Base-by-base conservation (phyloP, 345 rosid species). In the Luvunga scandens region DNA sequence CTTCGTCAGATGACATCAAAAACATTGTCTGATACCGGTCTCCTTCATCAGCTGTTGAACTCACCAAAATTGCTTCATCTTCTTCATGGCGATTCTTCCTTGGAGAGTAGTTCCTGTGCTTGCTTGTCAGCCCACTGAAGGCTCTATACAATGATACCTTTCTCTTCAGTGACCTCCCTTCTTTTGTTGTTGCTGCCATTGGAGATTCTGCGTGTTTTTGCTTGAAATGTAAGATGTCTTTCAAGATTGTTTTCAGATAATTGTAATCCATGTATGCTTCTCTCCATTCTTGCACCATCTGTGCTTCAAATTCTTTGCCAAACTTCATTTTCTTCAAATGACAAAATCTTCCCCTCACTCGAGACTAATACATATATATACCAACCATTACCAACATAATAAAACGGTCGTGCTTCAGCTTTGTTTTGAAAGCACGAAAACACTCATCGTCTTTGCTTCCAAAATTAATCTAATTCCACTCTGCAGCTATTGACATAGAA, bases 211-310 rank as follows among this genome's bases (percentile, higher is more conserved):
- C n/a, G 38, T 69, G 72, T 74, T 70, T 81, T n/a, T n/a, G 75
- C 66, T 34, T 83, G 76, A 55, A 75, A 59, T 57, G 79, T 50
- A 83, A 74, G 18, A 90, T 57, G 0, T 86, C 89, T 85, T 91
- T 91, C 74, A 93, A 78, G 14, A 88, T 34, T 9, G 77, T 30
- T 76, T 93, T 93, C 42, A 93, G 88, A 57, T 76, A 33, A 71
- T 82, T 92, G 87, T 94, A 94, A 69, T 94, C 91, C 95, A 94
- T 87, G 83, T 92, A 94, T 57, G 97, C 98, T 59, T 88, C 90
- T 59, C 85, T 85, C 98, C 98, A 94, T 88, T 94, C 98, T 25
- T 81, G 95, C 79, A 92, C 93, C 95, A 91, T 81, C 60, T 94
- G 97, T 6, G 89, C 80, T 13, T 81, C 83, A 19, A 87, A 94